Percentiles rank a stretch among this genome's conserved stretches.
These are phyloP conservation scores for Raphanus raphanistrum DNA, from an alignment of 345 rosid genomes.

Conservation along the genomic window DNA sequence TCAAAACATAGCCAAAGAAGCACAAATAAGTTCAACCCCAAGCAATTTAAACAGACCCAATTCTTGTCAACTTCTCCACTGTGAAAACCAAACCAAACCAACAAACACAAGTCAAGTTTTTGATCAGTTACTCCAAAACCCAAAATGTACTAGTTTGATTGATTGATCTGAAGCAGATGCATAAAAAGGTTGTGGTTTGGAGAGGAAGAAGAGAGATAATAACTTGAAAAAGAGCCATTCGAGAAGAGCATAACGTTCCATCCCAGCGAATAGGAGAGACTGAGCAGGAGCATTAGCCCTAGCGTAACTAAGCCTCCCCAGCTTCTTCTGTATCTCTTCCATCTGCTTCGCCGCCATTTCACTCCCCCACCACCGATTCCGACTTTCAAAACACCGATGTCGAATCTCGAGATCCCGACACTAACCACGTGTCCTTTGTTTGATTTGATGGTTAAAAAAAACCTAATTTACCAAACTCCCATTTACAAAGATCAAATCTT, in stretches of 20 bases:
- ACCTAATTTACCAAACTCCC: constrained; percentile 13
- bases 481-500: not conserved
- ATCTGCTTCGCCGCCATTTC: constrained; percentile 87
- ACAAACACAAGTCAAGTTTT: not conserved
- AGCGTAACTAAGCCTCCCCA: constrained; percentile 60
- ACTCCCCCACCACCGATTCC: not conserved
- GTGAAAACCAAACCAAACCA: constrained; percentile 7
- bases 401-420: constrained; percentile 36
- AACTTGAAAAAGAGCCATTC: constrained; percentile 91
- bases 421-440: not conserved
- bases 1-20: constrained; percentile 23
- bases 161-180: not conserved
- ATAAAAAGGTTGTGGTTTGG: not conserved
- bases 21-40: not conserved
- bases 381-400: constrained; percentile 8
- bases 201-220: not conserved
- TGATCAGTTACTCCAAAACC: not conserved
- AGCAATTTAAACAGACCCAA: not conserved
- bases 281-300: constrained; percentile 93
- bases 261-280: constrained; percentile 97
- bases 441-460: too few relatives aligned
- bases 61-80: not conserved
- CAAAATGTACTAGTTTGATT: not conserved
- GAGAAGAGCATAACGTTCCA: constrained; percentile 96
- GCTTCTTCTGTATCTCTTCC: constrained; percentile 90